These are phyloP conservation scores for Grosmannia clavigera DNA, from an alignment of 2,329 filamentous ascomycete genomes.

Conservation along the genomic window DNA sequence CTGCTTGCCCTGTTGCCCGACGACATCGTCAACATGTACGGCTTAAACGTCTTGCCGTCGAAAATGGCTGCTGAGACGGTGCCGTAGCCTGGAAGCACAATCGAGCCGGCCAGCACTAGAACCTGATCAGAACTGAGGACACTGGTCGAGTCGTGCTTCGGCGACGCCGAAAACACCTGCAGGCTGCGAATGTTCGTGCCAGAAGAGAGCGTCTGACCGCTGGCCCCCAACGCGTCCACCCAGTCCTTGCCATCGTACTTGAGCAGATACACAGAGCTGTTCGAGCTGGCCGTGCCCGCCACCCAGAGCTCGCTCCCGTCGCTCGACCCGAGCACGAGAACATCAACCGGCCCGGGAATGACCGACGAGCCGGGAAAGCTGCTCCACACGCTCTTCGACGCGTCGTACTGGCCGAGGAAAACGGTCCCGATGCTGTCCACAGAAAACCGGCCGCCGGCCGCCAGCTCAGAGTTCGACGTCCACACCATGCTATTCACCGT, in stretches of 20 bases:
- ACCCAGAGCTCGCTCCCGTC: conserved; percentile 71
- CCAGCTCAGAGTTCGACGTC: conserved; percentile 56
- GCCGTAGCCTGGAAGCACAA: conserved; percentile 64
- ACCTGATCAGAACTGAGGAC: conserved; percentile 56
- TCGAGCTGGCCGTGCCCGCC: conserved; percentile 50
- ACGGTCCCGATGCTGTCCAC: conserved; percentile 49
- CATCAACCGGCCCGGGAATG: conserved; percentile 70
- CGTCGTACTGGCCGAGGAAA: conserved; percentile 62
- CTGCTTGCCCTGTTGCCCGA: conserved; percentile 54
- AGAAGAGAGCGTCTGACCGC: conserved; percentile 48
- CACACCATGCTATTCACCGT: conserved; percentile 65
- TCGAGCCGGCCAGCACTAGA: conserved; percentile 73
- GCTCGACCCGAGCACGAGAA: conserved; percentile 60
- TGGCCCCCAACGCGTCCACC: conserved; percentile 31
- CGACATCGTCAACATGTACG: conserved; percentile 69
- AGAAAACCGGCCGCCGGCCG: conserved; percentile 67
- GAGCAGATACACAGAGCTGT: conserved; percentile 64
- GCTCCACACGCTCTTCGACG: conserved; percentile 54
- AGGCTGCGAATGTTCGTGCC: conserved; percentile 64
- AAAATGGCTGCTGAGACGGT: conserved; percentile 77
- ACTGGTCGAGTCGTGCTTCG: conserved; percentile 51
- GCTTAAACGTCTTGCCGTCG: conserved; percentile 66
- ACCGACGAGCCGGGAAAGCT: conserved; percentile 45
- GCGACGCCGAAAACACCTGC: conserved; percentile 63
- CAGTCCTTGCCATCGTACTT: conserved; percentile 68